Conservation (phyloP, 352 stramenopile genomes). For the Phytophthora meadii region DNA sequence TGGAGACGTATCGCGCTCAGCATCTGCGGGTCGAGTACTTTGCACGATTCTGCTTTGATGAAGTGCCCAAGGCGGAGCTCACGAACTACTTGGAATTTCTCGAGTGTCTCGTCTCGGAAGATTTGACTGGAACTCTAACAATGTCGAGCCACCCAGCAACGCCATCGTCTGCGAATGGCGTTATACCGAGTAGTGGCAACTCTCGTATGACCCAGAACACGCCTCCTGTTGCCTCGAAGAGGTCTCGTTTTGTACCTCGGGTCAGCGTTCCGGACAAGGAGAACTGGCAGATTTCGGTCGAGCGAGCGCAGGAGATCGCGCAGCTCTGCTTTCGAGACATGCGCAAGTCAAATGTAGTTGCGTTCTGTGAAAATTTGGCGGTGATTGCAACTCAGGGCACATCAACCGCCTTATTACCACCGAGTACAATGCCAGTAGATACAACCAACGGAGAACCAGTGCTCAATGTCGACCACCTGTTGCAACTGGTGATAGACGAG, state of each 20-base stretch:
- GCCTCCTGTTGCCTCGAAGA: constrained; percentile 38
- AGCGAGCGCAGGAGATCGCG: constrained; percentile 70
- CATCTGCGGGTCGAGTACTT: constrained; percentile 82
- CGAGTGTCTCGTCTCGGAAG: constrained; percentile 76
- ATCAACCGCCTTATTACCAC: constrained; percentile 29
- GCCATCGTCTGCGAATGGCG: constrained; percentile 9
- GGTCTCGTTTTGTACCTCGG: constrained; percentile 55
- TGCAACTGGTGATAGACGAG: constrained; percentile 70
- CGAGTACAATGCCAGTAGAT: not conserved
- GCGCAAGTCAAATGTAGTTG: constrained; percentile 60
- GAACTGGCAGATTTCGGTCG: constrained; percentile 68
- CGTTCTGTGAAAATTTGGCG: constrained; percentile 73
- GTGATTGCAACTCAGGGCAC: constrained; percentile 52
- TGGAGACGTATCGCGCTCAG: constrained; percentile 70
- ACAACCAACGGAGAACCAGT: constrained; percentile 25
- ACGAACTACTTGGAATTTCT: constrained; percentile 77
- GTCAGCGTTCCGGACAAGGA: constrained; percentile 74
- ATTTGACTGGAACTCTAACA: constrained; percentile 31
- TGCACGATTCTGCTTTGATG: constrained; percentile 79
- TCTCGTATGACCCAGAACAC: constrained; percentile 18
- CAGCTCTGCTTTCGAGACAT: constrained; percentile 79
- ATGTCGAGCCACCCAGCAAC: constrained; percentile 15
- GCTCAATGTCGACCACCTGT: constrained; percentile 77
- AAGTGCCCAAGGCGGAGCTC: constrained; percentile 59
- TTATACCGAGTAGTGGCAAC: not conserved